A percentile compares a stretch with the other conserved stretches of the same genome.
Evolutionary conservation across 805 yeast genomes (phyloP).

Genomic region (Candida montana): DNA sequence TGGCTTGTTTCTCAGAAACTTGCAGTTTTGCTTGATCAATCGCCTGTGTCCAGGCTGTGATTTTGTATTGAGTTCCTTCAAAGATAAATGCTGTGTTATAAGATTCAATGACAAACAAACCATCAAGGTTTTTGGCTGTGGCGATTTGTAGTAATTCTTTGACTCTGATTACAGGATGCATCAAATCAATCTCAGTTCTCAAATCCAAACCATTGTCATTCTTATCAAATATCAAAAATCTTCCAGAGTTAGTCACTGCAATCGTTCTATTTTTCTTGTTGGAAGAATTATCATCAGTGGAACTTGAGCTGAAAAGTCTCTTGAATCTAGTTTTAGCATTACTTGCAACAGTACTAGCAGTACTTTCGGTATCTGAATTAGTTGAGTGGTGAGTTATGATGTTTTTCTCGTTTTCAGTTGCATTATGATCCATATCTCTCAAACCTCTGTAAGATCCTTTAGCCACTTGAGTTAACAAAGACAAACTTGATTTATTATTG

Average conservation of each 20-base stretch:
- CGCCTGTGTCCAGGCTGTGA: slow-evolving; percentile 52
- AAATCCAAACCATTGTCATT: slow-evolving; percentile 38
- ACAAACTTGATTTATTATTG: slow-evolving; percentile 32
- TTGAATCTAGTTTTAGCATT: slow-evolving; percentile 18
- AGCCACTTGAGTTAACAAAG: slow-evolving; percentile 39
- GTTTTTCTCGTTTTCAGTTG: slow-evolving; percentile 28
- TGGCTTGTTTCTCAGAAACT: slow-evolving; percentile 40
- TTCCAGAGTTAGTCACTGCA: slow-evolving; percentile 56
- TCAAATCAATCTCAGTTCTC: slow-evolving; percentile 48
- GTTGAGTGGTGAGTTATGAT: slow-evolving; percentile 20
- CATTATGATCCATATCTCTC: slow-evolving; percentile 28
- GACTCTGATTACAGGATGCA: slow-evolving; percentile 46
- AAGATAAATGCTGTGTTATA: slow-evolving; percentile 49
- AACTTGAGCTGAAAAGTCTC: slow-evolving; percentile 18
- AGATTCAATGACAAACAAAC: slow-evolving; percentile 52
- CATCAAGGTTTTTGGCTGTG: slow-evolving; percentile 28
- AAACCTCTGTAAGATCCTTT: slow-evolving; percentile 39
- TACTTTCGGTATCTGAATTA: slow-evolving; percentile 13
- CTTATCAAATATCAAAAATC: slow-evolving; percentile 48
- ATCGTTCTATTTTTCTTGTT: slow-evolving; percentile 44
- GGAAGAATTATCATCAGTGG: slow-evolving; percentile 22
- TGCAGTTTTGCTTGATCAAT: slow-evolving; percentile 43
- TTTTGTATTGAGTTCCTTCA: slow-evolving; percentile 48
- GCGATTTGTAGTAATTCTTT: slow-evolving; percentile 50
- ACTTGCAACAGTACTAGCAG: slow-evolving; percentile 12